A percentile compares a stretch with the other conserved stretches of the same genome.
Evolutionary conservation across 176 grass and related monocot species (phyloP).

Genomic region (Sorghum bicolor): DNA sequence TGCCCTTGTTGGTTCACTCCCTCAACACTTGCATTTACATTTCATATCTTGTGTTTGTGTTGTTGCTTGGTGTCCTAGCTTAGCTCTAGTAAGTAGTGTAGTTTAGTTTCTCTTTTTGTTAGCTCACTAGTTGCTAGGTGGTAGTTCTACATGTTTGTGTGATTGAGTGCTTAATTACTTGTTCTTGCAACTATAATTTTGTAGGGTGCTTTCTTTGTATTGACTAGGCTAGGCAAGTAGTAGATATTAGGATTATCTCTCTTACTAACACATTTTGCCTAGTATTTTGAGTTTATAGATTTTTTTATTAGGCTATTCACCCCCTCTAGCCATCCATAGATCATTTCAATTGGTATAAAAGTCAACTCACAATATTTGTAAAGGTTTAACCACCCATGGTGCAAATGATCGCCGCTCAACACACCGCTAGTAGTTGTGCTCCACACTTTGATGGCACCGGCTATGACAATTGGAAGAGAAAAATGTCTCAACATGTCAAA

Average conservation of each 20-base stretch:
- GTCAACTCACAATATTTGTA: too few species aligned
- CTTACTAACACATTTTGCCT: neutral
- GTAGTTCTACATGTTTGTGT: neutral
- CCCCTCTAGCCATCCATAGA: too few species aligned
- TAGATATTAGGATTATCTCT: neutral
- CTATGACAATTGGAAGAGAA: too few species aligned
- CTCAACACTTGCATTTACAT: neutral
- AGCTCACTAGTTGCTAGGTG: too few species aligned
- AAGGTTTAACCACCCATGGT: too few species aligned
- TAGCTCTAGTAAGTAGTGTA: neutral
- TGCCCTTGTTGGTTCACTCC: neutral
- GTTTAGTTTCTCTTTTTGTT: too few species aligned
- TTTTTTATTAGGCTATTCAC: too few species aligned
- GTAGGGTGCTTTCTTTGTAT: neutral
- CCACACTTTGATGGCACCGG: too few species aligned
- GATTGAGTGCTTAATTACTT: neutral
- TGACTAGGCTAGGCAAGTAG: neutral
- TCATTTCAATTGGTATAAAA: too few species aligned
- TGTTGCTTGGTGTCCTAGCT: neutral
- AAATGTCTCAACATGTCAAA: too few species aligned
- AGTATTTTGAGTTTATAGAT: neutral
- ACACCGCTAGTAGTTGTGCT: too few species aligned
- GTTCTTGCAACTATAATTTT: neutral
- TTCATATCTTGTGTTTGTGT: neutral
- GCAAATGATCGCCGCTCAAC: too few species aligned